Percentiles rank a stretch among this genome's conserved stretches.
phyloP scores from a whole-genome alignment of 192 early-diverging fungal species.

The Chytriomyces hyalinus region DNA sequence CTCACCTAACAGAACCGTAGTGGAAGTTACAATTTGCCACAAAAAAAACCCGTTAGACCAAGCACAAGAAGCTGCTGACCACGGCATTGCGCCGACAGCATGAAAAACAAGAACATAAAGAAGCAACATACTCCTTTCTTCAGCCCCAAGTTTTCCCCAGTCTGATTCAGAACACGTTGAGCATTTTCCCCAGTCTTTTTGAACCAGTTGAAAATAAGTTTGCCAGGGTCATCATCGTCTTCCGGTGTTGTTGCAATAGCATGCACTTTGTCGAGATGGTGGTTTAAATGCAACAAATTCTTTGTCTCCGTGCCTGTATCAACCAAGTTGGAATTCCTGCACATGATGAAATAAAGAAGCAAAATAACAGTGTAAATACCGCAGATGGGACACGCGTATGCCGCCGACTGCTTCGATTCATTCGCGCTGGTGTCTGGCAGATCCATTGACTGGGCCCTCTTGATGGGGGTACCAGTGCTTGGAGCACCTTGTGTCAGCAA shows the following conservation, averaged over 20 bases:
- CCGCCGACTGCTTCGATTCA: not conserved
- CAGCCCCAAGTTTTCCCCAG: constrained; percentile 27
- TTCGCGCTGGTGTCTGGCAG: too few relatives aligned
- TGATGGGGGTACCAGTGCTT: too few relatives aligned
- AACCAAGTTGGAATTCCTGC: not conserved
- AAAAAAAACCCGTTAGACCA: constrained; percentile 28
- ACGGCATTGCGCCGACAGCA: constrained; percentile 32
- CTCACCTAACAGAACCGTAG: constrained; percentile 9
- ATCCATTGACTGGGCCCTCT: too few relatives aligned
- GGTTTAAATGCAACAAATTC: constrained; percentile 49
- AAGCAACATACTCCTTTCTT: constrained; percentile 15
- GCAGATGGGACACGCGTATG: constrained; percentile 39
- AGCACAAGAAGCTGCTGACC: constrained; percentile 26
- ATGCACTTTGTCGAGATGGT: constrained; percentile 51
- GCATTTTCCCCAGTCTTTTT: constrained; percentile 38
- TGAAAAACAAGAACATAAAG: constrained; percentile 7
- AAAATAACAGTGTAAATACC: not conserved
- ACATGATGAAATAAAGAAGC: too few relatives aligned
- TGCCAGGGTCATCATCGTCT: constrained; percentile 42
- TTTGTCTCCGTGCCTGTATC: constrained; percentile 38
- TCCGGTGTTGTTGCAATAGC: not conserved
- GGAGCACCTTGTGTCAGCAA: too few relatives aligned
- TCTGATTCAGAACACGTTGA: constrained; percentile 25
- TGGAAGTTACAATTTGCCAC: constrained; percentile 9
- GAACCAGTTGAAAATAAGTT: constrained; percentile 50